Base-by-base conservation (phyloP, 495 filamentous ascomycete species). In the Hyphodiscus hymeniophilus region DNA sequence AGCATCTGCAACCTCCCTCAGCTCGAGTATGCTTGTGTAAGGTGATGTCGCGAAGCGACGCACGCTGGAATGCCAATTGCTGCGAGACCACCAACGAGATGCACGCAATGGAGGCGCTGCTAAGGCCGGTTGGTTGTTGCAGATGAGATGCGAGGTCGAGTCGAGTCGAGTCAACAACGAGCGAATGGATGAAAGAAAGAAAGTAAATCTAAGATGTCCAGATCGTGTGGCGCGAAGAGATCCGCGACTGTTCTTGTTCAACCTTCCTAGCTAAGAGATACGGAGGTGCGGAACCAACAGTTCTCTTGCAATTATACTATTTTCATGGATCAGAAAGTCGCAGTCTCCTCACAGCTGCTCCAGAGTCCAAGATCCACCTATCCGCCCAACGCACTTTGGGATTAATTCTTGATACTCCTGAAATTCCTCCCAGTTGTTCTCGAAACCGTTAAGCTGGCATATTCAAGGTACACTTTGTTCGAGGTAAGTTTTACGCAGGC, bases 371-470 rank as follows among this genome's bases (percentile, higher is more conserved):
- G 4, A 28, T 28, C 26, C 26, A 28, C 26, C 4, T 28, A 4
- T 28, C 10, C 26, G 26, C 10, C 26, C 10, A 5, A 28, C 26
- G 26, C 26, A 28, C 10, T 28, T 28, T 4, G 26, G 10, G 10
- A 10, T 4, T 17, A 2, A 38, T 8, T 20, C 12, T 16, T 38
- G 34, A 4, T 38, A 7, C 8, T 38, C 33, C n/a, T 16, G 16
- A 36, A 18, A 7, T 16, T 38, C 34, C n/a, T 15, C n/a, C 34
- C 18, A 17, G 31, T 30, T 10, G 1, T 22, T 48, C 28, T 33
- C 8, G 42, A 32, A 42, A 56, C 59, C 59, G 59, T 34, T 56
- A 61, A 61, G 46, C 52, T 61, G 59, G 59, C 55, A 34, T 58
- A 56, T 50, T 51, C 59, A 53, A 61, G 45, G 23, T 59, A 56